Evolutionary conservation across 2,329 filamentous ascomycete genomes (phyloP).

Genomic region (Colletotrichum sp.): DNA sequence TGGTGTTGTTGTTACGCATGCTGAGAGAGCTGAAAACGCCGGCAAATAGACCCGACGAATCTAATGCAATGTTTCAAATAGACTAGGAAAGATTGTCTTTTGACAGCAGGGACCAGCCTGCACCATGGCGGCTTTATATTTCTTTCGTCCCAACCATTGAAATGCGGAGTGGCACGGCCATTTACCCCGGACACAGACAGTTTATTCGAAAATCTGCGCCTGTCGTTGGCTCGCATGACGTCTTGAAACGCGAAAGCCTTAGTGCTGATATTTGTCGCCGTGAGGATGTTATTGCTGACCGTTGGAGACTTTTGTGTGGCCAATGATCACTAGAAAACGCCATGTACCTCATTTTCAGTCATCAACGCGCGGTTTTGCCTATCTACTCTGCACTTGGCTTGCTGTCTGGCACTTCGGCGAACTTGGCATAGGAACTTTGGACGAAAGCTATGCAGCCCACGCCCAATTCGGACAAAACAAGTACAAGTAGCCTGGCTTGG

Average conservation of each 20-base stretch:
- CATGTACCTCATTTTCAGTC: background rate
- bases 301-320: background rate
- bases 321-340: background rate
- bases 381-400: background rate
- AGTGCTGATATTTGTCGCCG: background rate
- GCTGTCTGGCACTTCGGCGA: background rate
- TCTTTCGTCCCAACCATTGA: background rate
- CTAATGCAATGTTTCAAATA: background rate
- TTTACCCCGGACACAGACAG: background rate
- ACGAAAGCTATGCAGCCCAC: background rate
- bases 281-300: background rate
- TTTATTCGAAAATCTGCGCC: background rate
- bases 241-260: background rate
- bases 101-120: background rate
- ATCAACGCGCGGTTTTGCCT: background rate
- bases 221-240: background rate
- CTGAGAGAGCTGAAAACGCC: background rate
- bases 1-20: background rate
- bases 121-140: background rate
- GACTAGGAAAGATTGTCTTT: background rate
- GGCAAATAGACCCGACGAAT: background rate
- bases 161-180: background rate
- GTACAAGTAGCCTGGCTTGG: background rate
- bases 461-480: background rate
- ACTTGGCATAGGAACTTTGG: background rate